Evolutionary conservation across 345 rosid species (phyloP).

Genomic region (Corymbia maculata): DNA sequence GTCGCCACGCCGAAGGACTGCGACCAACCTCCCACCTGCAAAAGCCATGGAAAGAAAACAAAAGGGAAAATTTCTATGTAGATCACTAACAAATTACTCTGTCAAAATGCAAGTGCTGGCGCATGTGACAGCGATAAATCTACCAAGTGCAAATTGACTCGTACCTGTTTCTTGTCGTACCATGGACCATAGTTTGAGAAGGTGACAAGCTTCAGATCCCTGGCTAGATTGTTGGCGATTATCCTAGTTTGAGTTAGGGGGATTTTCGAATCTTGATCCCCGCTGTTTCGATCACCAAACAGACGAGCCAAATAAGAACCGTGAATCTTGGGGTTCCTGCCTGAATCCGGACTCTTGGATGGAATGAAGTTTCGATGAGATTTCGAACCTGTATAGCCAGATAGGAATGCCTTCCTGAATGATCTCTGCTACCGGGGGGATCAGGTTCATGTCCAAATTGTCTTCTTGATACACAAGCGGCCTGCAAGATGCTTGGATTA

Average conservation of each 20-base stretch:
- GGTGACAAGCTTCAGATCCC: slow-evolving; percentile 13
- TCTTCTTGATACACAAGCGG: slow-evolving; percentile 20
- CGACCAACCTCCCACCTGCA: slow-evolving; percentile 22
- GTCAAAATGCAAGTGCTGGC: background rate
- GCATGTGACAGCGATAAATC: too few species aligned
- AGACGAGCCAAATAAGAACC: background rate
- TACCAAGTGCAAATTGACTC: background rate
- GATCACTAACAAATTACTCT: background rate
- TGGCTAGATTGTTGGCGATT: slow-evolving; percentile 23
- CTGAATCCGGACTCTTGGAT: background rate
- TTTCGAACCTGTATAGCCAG: slow-evolving; percentile 12
- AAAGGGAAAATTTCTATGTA: background rate
- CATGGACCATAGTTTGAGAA: background rate
- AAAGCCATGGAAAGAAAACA: background rate
- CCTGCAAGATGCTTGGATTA: slow-evolving; percentile 1
- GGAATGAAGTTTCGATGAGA: background rate
- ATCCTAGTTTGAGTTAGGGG: slow-evolving; percentile 22
- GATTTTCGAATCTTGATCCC: slow-evolving; percentile 27
- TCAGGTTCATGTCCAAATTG: slow-evolving; percentile 6
- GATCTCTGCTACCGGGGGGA: slow-evolving; percentile 7
- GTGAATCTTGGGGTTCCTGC: background rate
- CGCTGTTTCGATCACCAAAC: background rate
- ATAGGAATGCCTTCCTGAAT: slow-evolving; percentile 18
- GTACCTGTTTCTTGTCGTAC: background rate
- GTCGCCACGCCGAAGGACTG: background rate